Evolutionary conservation across 2,329 filamentous ascomycete species (phyloP).

Genomic region (Pestalotiopsis sp.): DNA sequence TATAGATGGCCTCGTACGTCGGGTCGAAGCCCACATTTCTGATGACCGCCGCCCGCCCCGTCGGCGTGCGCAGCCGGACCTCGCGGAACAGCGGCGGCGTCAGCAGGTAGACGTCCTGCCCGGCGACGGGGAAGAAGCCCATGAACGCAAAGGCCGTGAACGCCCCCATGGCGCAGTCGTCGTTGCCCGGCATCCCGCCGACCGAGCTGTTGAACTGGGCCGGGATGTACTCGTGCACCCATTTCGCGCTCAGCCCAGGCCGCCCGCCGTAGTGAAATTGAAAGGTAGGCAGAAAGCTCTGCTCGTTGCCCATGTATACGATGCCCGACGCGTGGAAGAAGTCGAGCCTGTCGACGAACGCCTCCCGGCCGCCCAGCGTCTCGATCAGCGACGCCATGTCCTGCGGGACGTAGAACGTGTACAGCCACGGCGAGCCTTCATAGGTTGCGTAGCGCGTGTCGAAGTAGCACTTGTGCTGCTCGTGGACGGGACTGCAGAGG

Average conservation of each 20-base stretch:
- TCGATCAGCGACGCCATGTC: conserved; percentile 39
- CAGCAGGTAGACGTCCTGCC: conserved; percentile 57
- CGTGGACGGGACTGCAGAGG: conserved; percentile 57
- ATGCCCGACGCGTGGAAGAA: conserved; percentile 70
- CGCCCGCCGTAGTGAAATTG: conserved; percentile 70
- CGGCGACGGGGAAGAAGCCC: conserved; percentile 58
- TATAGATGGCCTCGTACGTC: conserved; percentile 51
- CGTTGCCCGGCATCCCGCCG: conserved; percentile 60
- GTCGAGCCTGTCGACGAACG: conserved; percentile 62
- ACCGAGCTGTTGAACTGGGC: conserved; percentile 66
- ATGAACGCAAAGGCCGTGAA: conserved; percentile 54
- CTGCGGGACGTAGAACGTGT: conserved; percentile 63
- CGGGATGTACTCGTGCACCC: conserved; percentile 68
- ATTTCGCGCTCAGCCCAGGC: conserved; percentile 56
- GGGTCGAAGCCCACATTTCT: conserved; percentile 40
- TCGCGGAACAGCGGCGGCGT: conserved; percentile 53
- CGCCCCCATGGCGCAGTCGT: conserved; percentile 60
- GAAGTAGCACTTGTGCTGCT: conserved; percentile 51
- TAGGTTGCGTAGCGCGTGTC: conserved; percentile 46
- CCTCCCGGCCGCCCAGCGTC: conserved; percentile 58
- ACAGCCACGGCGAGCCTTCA: conserved; percentile 67
- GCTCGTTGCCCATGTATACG: conserved; percentile 70
- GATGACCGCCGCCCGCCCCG: conserved; percentile 55
- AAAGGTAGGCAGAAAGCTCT: conserved; percentile 54
- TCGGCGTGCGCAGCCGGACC: conserved; percentile 37